Evolutionary conservation across 2,329 filamentous ascomycete species (phyloP).

Genomic region (Cyphellophora attinorum): DNA sequence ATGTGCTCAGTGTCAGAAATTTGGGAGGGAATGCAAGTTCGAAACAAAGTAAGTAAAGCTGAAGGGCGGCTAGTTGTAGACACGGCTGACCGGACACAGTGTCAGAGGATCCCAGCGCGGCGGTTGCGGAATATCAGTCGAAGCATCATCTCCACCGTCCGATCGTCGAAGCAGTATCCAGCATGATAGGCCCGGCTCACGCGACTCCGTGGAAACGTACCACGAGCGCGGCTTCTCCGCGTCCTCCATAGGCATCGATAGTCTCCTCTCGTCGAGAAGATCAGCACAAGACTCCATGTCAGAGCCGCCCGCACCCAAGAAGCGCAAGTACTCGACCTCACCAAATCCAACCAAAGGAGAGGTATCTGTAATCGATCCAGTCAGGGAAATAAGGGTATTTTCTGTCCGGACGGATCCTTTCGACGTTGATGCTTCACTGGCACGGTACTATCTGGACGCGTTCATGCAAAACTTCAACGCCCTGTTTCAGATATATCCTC

Average conservation of each 20-base stretch:
- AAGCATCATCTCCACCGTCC: not conserved
- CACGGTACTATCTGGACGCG: slow-evolving; percentile 42
- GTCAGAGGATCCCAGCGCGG: not conserved
- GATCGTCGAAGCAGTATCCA: not conserved
- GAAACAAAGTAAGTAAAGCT: slow-evolving; percentile 57
- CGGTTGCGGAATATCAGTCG: not conserved
- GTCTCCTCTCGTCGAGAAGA: too few relatives aligned
- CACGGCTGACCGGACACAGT: not conserved
- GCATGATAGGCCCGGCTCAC: not conserved
- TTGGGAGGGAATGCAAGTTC: slow-evolving; percentile 74
- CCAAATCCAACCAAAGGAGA: slow-evolving; percentile 5
- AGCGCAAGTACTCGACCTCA: slow-evolving; percentile 13
- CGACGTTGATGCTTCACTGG: slow-evolving; percentile 38
- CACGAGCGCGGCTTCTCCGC: too few relatives aligned
- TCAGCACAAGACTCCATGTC: too few relatives aligned
- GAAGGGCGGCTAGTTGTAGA: not conserved
- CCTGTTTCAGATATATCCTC: slow-evolving; percentile 48
- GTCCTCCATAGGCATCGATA: too few relatives aligned
- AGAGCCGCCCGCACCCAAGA: slow-evolving; percentile 19
- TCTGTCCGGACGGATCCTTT: slow-evolving; percentile 37
- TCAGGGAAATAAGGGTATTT: not conserved
- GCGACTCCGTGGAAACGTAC: too few relatives aligned
- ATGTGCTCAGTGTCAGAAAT: slow-evolving; percentile 87
- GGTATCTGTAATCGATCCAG: not conserved
- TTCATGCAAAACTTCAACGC: slow-evolving; percentile 50